Evolutionary conservation across 1,139 yeast species (phyloP), one percentile per base, ranked within the genome.

Genomic region (Kodamaea alishanica): DNA sequence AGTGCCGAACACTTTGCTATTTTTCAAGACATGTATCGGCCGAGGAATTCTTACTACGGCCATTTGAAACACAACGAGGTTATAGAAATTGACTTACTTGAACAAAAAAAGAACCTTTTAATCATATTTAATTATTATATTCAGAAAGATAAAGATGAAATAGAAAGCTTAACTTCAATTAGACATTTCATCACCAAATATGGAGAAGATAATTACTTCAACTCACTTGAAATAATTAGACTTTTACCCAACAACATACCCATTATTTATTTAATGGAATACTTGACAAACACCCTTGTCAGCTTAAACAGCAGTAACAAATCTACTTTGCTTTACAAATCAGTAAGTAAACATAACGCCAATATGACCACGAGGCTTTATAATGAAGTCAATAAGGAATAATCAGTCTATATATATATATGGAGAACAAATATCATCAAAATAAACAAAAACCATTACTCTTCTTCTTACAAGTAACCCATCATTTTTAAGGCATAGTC

Each of bases 401-500:
- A 26, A 15, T 15, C 20, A 15, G 20, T 15, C 20, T 15, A 15
- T 15, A 15, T 15, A 15, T 3, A 15, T 3, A 15, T 15, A 3
- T 15, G 20, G 20, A 15, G 20, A 15, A 15, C 20, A 15, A 15
- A 15, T 15, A 15, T n/a, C n/a, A 15, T 15, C 20, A 3, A 3
- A 15, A 15, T 15, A 15, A 15, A 15, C 20, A 4, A 15, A 15
- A 15, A 15, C 20, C 20, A 15, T 15, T 15, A 15, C 20, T 15
- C 20, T 15, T 15, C 20, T 31, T 30, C 33, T 47, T 58, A 73
- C 39, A 71, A 54, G 40, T 59, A 56, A 2, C 82, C 81, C 29
- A 63, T 51, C 20, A 80, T 42, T 46, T 69, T 67, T 51, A 78
- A 58, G 29, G 81, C 43, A 59, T 89, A 92, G 60, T 92, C 97